Evolutionary conservation across 345 rosid species (phyloP).

Genomic region (Populus deltoides): DNA sequence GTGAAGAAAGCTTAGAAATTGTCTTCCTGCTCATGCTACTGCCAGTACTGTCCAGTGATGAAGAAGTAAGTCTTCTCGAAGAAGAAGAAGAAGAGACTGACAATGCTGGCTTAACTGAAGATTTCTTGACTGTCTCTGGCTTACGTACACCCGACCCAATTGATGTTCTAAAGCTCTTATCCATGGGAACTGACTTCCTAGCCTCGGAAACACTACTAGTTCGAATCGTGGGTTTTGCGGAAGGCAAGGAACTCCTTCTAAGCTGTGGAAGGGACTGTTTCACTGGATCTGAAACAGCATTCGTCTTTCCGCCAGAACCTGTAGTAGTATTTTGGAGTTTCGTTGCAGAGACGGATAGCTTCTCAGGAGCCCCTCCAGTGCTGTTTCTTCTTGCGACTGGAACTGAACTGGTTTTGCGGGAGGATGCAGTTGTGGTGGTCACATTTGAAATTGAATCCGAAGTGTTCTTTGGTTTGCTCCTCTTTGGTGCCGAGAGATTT

Average conservation of each 20-base stretch:
- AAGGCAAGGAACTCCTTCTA: slow-evolving; percentile 72
- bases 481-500: slow-evolving; percentile 53
- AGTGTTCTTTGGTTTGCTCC: slow-evolving; percentile 35
- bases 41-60: slow-evolving; percentile 59
- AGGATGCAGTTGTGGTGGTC: slow-evolving; percentile 43
- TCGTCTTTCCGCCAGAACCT: slow-evolving; percentile 35
- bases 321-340: slow-evolving; percentile 29
- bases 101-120: slow-evolving; percentile 48
- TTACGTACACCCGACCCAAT: slow-evolving; percentile 45
- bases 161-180: slow-evolving; percentile 50
- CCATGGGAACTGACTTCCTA: slow-evolving; percentile 46
- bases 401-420: slow-evolving; percentile 42
- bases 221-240: slow-evolving; percentile 47
- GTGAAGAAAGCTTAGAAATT: slow-evolving; percentile 58
- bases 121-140: slow-evolving; percentile 43
- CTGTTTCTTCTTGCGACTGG: slow-evolving; percentile 70
- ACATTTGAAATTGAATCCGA: slow-evolving; percentile 37
- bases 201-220: slow-evolving; percentile 41
- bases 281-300: slow-evolving; percentile 45
- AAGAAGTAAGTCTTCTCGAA: slow-evolving; percentile 51
- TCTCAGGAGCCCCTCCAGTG: slow-evolving; percentile 77
- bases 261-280: slow-evolving; percentile 82
- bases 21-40: slow-evolving; percentile 60
- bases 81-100: slow-evolving; percentile 43
- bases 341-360: slow-evolving; percentile 32